A percentile compares a stretch with the other conserved stretches of the same genome.
Evolutionary conservation across 2,329 filamentous ascomycete species (phyloP).

Genomic region (Cladosporium colombiae): DNA sequence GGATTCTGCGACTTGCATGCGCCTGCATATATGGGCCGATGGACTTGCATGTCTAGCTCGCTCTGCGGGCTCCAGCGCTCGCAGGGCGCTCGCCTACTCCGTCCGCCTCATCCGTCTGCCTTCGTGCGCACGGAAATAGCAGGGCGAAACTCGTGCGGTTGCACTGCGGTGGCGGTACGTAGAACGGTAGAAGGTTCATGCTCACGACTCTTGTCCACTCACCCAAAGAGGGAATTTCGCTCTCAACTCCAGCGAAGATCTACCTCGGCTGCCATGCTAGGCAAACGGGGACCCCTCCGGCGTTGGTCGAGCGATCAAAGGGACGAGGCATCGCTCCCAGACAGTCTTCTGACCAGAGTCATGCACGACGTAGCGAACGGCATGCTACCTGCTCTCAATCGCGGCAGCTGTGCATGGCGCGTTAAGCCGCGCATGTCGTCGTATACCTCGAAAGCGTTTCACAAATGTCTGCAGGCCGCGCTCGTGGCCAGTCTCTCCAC

Average conservation of each 20-base stretch:
- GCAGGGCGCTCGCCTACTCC: conserved; percentile 16
- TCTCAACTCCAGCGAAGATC: background rate
- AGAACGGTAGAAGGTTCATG: conserved; percentile 1
- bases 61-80: conserved; percentile 10
- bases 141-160: conserved; percentile 3
- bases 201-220: conserved; percentile 9
- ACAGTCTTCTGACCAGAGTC: conserved; percentile 1
- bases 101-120: conserved; percentile 16
- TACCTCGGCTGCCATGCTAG: conserved; percentile 3
- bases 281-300: conserved; percentile 6
- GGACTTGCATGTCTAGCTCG: conserved; percentile 18
- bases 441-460: conserved; percentile 14
- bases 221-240: conserved; percentile 16
- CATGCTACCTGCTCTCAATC: background rate
- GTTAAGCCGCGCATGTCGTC: conserved; percentile 2
- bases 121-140: conserved; percentile 15
- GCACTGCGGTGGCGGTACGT: conserved; percentile 10
- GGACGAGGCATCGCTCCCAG: conserved; percentile 1
- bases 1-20: conserved; percentile 19
- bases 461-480: conserved; percentile 17
- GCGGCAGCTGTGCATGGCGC: conserved; percentile 9
- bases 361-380: conserved; percentile 9
- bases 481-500: conserved; percentile 18
- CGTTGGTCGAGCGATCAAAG: background rate
- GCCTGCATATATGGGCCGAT: conserved; percentile 14